These are phyloP conservation scores for Arthrocladium fulminans DNA, from an alignment of 2,329 filamentous ascomycete species.

Conservation along the genomic window DNA sequence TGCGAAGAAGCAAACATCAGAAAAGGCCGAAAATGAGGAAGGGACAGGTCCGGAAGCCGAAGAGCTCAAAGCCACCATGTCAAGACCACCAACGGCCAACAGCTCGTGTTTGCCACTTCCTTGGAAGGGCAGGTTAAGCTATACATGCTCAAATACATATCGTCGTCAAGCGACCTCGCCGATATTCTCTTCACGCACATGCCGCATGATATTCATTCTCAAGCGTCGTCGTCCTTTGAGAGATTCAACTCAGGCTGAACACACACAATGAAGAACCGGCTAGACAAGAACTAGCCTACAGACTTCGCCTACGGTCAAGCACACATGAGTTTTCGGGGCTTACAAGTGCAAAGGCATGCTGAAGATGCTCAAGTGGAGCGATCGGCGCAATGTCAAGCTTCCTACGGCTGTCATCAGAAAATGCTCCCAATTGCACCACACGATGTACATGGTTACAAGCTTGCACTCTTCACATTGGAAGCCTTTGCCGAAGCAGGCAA, in stretches of 20 bases:
- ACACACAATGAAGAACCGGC: slow-evolving; percentile 77
- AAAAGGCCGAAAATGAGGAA: slow-evolving; percentile 12
- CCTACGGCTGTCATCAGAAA: slow-evolving; percentile 80
- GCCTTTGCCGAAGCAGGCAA: slow-evolving; percentile 66
- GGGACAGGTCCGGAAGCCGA: too few species aligned
- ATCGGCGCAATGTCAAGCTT: slow-evolving; percentile 87
- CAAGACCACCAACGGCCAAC: slow-evolving; percentile 67
- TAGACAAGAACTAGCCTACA: slow-evolving; percentile 62
- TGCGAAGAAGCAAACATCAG: background rate
- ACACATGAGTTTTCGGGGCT: slow-evolving; percentile 72
- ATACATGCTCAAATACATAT: slow-evolving; percentile 90
- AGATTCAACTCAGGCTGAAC: slow-evolving; percentile 66
- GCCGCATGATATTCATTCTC: slow-evolving; percentile 79
- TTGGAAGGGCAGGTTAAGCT: slow-evolving; percentile 83
- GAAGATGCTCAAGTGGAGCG: slow-evolving; percentile 87
- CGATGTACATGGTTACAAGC: slow-evolving; percentile 71
- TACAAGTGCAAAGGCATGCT: slow-evolving; percentile 68
- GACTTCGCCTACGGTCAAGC: slow-evolving; percentile 57
- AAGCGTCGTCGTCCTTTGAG: slow-evolving; percentile 76
- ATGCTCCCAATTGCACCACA: slow-evolving; percentile 98
- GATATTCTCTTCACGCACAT: slow-evolving; percentile 84
- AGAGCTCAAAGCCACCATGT: slow-evolving; percentile 50
- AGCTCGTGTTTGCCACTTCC: slow-evolving; percentile 76
- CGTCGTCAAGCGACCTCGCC: slow-evolving; percentile 71
- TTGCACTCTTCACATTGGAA: slow-evolving; percentile 74